phyloP scores from a whole-genome alignment of 192 early-diverging fungal genomes.

The Backusella liffmaniae region DNA sequence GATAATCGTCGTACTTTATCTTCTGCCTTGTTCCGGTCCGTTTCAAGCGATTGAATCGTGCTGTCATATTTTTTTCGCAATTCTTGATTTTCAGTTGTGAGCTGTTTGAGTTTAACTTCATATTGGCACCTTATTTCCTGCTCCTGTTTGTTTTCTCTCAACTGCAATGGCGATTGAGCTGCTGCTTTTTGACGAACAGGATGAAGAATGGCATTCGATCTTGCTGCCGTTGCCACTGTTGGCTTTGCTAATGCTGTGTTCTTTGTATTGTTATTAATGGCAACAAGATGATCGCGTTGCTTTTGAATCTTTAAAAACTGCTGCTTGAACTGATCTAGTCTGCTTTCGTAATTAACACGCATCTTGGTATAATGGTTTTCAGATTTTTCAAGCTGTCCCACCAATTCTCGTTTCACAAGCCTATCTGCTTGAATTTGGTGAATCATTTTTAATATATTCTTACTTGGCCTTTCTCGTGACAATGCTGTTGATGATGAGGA shows the following conservation, averaged over 20 bases:
- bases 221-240: background rate
- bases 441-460: conserved; percentile 40
- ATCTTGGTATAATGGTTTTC: conserved; percentile 54
- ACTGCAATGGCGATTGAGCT: background rate
- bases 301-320: conserved; percentile 46
- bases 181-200: background rate
- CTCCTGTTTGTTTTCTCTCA: conserved; percentile 17
- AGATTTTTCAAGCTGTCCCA: conserved; percentile 48
- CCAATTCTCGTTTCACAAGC: conserved; percentile 53
- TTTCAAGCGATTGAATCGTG: conserved; percentile 38
- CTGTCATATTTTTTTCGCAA: conserved; percentile 51
- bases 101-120: conserved; percentile 53
- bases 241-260: conserved; percentile 5
- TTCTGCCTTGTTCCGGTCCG: conserved; percentile 47
- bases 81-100: conserved; percentile 50
- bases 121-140: conserved; percentile 45
- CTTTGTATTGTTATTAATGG: conserved; percentile 24
- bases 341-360: conserved; percentile 65
- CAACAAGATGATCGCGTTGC: conserved; percentile 52
- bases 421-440: conserved; percentile 56
- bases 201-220: background rate
- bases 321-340: conserved; percentile 58
- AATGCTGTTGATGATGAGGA: background rate
- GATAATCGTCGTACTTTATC: conserved; percentile 56
- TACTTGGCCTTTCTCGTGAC: conserved; percentile 10